Conservation (phyloP, 306 rosid genomes). For the Ochetophila trinervis region DNA sequence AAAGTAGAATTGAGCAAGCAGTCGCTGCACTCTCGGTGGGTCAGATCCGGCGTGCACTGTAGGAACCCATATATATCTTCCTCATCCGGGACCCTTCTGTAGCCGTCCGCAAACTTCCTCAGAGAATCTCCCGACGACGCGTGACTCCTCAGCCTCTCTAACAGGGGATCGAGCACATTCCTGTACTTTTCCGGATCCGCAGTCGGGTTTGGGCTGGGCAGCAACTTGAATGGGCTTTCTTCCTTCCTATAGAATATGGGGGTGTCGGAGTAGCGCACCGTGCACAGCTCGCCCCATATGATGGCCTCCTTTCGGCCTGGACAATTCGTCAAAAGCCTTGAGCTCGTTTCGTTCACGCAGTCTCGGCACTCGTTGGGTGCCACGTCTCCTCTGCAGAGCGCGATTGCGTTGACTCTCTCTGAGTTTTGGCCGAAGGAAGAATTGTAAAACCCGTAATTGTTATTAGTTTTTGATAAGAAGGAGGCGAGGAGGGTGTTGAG, state of each 20-base stretch:
- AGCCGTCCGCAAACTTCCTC: constrained; percentile 15
- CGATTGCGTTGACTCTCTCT: constrained; percentile 13
- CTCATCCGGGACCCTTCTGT: background rate
- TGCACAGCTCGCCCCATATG: constrained; percentile 17
- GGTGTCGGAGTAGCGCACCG: constrained; percentile 23
- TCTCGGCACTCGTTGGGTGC: constrained; percentile 4
- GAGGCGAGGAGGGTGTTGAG: constrained; percentile 4
- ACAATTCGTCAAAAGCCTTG: background rate
- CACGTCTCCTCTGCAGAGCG: constrained; percentile 25
- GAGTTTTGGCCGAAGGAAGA: constrained; percentile 2
- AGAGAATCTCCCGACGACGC: constrained; percentile 13
- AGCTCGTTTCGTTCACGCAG: constrained; percentile 4
- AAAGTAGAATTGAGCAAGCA: constrained; percentile 21
- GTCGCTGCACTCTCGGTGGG: constrained; percentile 19
- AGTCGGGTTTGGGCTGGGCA: background rate
- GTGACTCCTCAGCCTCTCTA: background rate
- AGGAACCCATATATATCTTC: constrained; percentile 31
- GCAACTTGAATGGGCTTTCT: background rate
- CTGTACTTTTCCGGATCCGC: background rate
- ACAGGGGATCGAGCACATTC: background rate
- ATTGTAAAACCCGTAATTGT: constrained; percentile 18
- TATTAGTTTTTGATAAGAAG: background rate
- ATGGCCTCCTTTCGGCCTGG: constrained; percentile 28
- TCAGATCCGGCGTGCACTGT: constrained; percentile 51
- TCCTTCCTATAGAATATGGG: background rate